A percentile compares a stretch with the other conserved stretches of the same genome.
Conservation (phyloP, 129 eudicot species). For the Scalesia atractyloides region DNA sequence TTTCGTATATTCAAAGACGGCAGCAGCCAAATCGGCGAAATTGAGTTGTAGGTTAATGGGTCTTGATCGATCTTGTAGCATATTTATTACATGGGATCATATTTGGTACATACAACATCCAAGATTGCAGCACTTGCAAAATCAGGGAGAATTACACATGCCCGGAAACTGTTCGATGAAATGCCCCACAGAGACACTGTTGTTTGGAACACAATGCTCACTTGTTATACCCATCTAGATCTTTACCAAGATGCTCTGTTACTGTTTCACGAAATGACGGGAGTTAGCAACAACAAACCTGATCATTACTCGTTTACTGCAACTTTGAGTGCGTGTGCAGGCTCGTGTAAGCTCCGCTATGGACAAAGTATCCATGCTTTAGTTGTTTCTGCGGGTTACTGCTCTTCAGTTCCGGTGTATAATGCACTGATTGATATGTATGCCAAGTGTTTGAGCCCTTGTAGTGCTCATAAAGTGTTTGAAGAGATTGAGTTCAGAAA, state of each 20-base stretch:
- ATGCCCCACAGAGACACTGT: constrained; percentile 65
- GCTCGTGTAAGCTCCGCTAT: constrained; percentile 35
- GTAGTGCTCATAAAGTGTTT: constrained; percentile 53
- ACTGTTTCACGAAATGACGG: constrained; percentile 51
- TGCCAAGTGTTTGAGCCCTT: constrained; percentile 57
- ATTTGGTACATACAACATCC: constrained; percentile 54
- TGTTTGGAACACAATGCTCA: constrained; percentile 84
- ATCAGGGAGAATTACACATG: constrained; percentile 51
- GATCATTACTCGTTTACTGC: constrained; percentile 76
- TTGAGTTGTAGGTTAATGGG: constrained; percentile 33
- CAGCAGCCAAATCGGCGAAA: not conserved
- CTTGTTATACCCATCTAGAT: constrained; percentile 60
- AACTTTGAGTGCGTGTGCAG: constrained; percentile 63
- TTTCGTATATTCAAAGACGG: too few relatives aligned
- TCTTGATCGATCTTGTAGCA: constrained; percentile 1
- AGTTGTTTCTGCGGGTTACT: constrained; percentile 45
- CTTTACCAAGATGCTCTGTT: constrained; percentile 59
- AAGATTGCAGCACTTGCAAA: constrained; percentile 52
- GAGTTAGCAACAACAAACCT: constrained; percentile 40
- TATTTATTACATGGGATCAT: constrained; percentile 40
- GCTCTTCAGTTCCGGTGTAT: constrained; percentile 49
- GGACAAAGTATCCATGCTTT: constrained; percentile 63
- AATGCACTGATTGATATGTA: constrained; percentile 83
- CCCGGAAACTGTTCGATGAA: constrained; percentile 78
- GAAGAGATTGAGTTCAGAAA: constrained; percentile 53